Base-by-base conservation (phyloP, 2,329 filamentous ascomycete genomes). In the Epichloe festucae region DNA sequence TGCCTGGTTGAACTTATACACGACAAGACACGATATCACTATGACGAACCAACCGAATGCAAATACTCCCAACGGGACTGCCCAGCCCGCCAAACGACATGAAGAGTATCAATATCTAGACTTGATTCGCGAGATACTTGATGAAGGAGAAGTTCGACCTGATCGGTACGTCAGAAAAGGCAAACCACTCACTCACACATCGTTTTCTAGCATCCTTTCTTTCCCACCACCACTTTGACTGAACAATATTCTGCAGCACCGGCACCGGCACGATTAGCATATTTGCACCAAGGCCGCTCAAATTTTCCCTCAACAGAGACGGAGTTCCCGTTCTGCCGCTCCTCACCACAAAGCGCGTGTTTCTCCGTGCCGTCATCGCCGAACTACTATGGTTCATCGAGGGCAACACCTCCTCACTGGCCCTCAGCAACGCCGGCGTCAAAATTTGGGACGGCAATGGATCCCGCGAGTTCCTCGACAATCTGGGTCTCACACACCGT, bases 391-490 rank as follows among this genome's bases (percentile, higher is more conserved):
- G 93, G 93, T 98, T 98, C 70, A 77, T 98, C 59, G 79, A 82
- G 44, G 93, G 89, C 62, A 81, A 74, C 62, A 98, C 93, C 3
- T 89, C 87, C 1, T 90, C 88, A 1, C 70, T 81, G 4, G 74
- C 89, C 0, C 81, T 98, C 3, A 84, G 81, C 54, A 82, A 83
- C 12, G 82, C 84, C 2, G 89, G 89, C 34, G 83, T 98, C 62
- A 94, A 94, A 70, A 98, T 98, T 66, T 98, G 93, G 93, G 93
- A 98, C 65, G 91, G 90, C 61, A 98, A 98, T 65, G 93, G 91
- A 43, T 89, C 84, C 46, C 87, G 93, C 60, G 85, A 83, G 62
- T 97, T 86, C 67, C 85, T 98, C 39, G 91, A 98, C 72, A 83
- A 75, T 56, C 78, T 93, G 1, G 91, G 91, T 0, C 78, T 97